Conservation (phyloP, 1,284 basidiomycete species). For the Malassezia obtusa region DNA sequence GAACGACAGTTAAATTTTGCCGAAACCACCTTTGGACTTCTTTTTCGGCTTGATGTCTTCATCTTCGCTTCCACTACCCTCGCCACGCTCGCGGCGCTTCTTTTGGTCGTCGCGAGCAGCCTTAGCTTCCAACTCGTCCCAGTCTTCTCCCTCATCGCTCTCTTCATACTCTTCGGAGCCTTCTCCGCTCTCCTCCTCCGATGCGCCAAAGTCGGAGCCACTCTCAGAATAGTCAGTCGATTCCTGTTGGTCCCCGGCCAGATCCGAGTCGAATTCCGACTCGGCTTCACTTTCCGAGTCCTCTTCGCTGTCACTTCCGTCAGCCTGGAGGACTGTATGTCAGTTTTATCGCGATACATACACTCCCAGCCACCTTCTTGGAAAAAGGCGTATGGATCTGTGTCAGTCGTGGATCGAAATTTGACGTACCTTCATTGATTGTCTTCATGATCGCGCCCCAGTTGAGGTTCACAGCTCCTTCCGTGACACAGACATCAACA, state of each 20-base stretch:
- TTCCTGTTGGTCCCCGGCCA: conserved; percentile 43
- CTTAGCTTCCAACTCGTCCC: conserved; percentile 87
- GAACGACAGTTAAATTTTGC: neutral
- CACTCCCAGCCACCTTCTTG: conserved; percentile 84
- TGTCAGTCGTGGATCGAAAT: conserved; percentile 52
- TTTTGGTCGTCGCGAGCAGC: conserved; percentile 38
- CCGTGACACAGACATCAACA: conserved; percentile 89
- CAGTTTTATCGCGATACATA: neutral
- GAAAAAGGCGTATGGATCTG: conserved; percentile 92
- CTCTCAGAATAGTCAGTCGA: conserved; percentile 36
- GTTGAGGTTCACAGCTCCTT: conserved; percentile 93
- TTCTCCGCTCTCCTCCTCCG: conserved; percentile 34
- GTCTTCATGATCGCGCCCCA: conserved; percentile 76
- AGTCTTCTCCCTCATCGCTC: conserved; percentile 61
- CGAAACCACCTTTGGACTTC: conserved; percentile 12
- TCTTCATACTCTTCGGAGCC: conserved; percentile 65
- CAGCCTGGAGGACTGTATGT: conserved; percentile 54
- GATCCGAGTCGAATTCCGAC: conserved; percentile 45
- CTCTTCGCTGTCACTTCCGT: conserved; percentile 16
- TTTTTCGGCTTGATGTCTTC: conserved; percentile 20
- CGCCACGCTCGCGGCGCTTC: conserved; percentile 31
- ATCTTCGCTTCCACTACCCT: conserved; percentile 18
- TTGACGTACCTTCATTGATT: conserved; percentile 29
- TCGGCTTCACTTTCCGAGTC: conserved; percentile 33
- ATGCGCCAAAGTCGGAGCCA: conserved; percentile 45